phyloP scores from a whole-genome alignment of 139 green algal genomes.

The Chlorella vulgaris region DNA sequence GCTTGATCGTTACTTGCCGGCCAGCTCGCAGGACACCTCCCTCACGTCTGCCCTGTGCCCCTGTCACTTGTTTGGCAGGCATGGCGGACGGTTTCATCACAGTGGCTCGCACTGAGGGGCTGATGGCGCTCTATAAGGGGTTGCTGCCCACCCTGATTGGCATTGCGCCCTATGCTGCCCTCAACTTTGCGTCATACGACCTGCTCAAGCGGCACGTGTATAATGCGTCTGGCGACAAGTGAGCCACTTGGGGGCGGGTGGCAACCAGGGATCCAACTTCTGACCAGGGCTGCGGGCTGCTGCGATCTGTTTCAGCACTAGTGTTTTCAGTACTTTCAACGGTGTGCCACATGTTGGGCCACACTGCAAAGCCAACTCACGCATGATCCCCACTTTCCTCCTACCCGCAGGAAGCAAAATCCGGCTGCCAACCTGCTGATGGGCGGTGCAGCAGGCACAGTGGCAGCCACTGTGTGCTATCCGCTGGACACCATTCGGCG shows the following conservation, averaged over 20 bases:
- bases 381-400: not conserved
- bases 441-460: constrained; percentile 71
- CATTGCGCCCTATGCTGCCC: constrained; percentile 93
- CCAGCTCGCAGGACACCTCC: too few relatives aligned
- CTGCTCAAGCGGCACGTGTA: constrained; percentile 81
- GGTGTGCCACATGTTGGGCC: too few relatives aligned
- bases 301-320: too few relatives aligned
- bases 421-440: constrained; percentile 74
- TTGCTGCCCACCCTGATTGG: constrained; percentile 91
- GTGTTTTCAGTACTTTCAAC: too few relatives aligned
- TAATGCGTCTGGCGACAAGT: constrained; percentile 57
- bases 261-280: too few relatives aligned
- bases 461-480: constrained; percentile 86
- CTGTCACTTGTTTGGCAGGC: constrained; percentile 48
- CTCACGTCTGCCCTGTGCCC: too few relatives aligned
- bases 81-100: constrained; percentile 62
- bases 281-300: too few relatives aligned
- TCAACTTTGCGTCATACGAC: constrained; percentile 97
- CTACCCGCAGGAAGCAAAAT: constrained; percentile 48
- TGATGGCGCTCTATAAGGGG: constrained; percentile 85
- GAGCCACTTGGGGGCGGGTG: not conserved
- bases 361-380: too few relatives aligned
- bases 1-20: too few relatives aligned
- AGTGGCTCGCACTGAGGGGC: constrained; percentile 76
- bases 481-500: constrained; percentile 91